A percentile compares a stretch with the other conserved stretches of the same genome.
phyloP scores from a whole-genome alignment of 495 filamentous ascomycete species.

The Penicillium chermesinum region DNA sequence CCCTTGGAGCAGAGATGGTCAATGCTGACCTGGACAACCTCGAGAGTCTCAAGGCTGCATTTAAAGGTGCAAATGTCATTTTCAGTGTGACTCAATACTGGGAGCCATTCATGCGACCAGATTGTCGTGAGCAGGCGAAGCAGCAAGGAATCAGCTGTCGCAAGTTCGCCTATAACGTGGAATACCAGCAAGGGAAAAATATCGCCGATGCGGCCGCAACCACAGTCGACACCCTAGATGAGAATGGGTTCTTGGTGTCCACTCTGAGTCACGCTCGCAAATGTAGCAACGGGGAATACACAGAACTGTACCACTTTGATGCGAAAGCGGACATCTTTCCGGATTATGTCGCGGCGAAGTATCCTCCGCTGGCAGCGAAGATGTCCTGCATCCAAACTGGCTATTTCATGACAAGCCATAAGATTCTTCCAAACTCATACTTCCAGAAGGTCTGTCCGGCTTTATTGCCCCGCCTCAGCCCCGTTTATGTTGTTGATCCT shows the following conservation, averaged over 20 bases:
- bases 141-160: conserved; percentile 29
- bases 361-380: not conserved
- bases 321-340: not conserved
- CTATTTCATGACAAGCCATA: not conserved
- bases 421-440: not conserved
- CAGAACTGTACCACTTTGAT: not conserved
- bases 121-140: conserved; percentile 12
- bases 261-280: not conserved
- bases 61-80: conserved; percentile 41
- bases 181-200: conserved; percentile 44
- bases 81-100: conserved; percentile 51
- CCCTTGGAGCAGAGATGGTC: conserved; percentile 40
- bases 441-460: not conserved
- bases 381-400: not conserved
- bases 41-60: conserved; percentile 32
- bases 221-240: not conserved
- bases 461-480: not conserved
- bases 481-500: not conserved
- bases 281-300: not conserved
- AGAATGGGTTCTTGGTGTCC: not conserved
- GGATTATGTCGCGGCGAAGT: not conserved
- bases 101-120: conserved; percentile 33
- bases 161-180: conserved; percentile 43
- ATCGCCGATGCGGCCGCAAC: conserved; percentile 42
- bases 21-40: conserved; percentile 38